phyloP scores from a whole-genome alignment of 2,329 filamentous ascomycete genomes.

The Furcasterigmium furcatum region DNA sequence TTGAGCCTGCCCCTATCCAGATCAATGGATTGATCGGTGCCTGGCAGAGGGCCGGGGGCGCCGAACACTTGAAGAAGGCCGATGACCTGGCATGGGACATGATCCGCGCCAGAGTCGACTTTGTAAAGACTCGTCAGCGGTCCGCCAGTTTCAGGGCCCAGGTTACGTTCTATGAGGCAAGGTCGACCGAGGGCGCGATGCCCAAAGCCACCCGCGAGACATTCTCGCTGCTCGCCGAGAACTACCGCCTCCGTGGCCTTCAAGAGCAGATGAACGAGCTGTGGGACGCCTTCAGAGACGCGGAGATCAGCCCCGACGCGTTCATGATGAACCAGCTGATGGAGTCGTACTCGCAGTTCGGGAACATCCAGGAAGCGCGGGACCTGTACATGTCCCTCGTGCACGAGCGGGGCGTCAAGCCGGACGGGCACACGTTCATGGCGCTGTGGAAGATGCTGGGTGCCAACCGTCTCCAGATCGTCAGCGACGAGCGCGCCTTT shows the following conservation, averaged over 20 bases:
- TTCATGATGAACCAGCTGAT: constrained; percentile 81
- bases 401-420: constrained; percentile 42
- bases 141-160: constrained; percentile 17
- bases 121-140: constrained; percentile 49
- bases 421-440: constrained; percentile 67
- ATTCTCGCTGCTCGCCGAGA: constrained; percentile 70
- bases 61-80: constrained; percentile 54
- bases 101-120: constrained; percentile 65
- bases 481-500: constrained; percentile 22
- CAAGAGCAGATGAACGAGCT: constrained; percentile 56
- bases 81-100: constrained; percentile 73
- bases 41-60: constrained; percentile 64
- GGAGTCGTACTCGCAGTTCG: constrained; percentile 60
- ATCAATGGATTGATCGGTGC: constrained; percentile 80
- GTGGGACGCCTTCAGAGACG: constrained; percentile 58
- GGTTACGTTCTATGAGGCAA: constrained; percentile 19
- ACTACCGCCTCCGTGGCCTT: constrained; percentile 63
- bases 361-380: constrained; percentile 51
- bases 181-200: constrained; percentile 18
- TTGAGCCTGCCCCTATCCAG: constrained; percentile 69
- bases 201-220: constrained; percentile 72
- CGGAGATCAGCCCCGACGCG: constrained; percentile 64
- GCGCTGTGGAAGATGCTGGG: constrained; percentile 61
- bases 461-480: constrained; percentile 42
- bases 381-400: constrained; percentile 54